phyloP scores from a whole-genome alignment of 345 rosid genomes.

The Citrus cavaleriei region DNA sequence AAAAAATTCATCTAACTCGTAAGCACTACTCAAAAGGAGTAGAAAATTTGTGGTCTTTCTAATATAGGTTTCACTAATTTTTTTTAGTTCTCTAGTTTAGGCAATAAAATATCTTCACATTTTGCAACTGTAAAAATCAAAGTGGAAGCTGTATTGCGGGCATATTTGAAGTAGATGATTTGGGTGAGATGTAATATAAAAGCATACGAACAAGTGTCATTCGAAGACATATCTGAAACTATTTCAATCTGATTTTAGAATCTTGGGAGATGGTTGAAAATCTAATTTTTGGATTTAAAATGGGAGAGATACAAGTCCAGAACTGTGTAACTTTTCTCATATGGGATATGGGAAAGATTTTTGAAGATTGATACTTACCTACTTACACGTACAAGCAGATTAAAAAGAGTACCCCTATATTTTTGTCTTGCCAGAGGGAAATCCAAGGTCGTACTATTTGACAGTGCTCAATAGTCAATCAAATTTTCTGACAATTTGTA shows the following conservation, averaged over 20 bases:
- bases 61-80: neutral
- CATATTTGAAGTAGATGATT: neutral
- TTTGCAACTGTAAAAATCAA: neutral
- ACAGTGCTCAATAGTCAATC: neutral
- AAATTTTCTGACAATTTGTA: neutral
- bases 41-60: neutral
- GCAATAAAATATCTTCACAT: neutral
- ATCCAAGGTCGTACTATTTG: neutral
- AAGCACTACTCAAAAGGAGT: neutral
- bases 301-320: neutral
- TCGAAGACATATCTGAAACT: neutral
- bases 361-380: neutral
- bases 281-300: neutral
- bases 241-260: neutral
- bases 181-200: neutral
- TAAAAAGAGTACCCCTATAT: too few species aligned
- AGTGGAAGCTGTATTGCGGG: neutral
- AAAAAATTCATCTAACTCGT: neutral
- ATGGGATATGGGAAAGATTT: neutral
- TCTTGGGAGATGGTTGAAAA: neutral
- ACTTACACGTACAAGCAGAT: too few species aligned
- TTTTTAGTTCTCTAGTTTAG: neutral
- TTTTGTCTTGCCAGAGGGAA: neutral
- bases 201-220: neutral
- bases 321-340: neutral